Base-by-base conservation (phyloP, 2,329 filamentous ascomycete species). In the Apiospora arundinis region DNA sequence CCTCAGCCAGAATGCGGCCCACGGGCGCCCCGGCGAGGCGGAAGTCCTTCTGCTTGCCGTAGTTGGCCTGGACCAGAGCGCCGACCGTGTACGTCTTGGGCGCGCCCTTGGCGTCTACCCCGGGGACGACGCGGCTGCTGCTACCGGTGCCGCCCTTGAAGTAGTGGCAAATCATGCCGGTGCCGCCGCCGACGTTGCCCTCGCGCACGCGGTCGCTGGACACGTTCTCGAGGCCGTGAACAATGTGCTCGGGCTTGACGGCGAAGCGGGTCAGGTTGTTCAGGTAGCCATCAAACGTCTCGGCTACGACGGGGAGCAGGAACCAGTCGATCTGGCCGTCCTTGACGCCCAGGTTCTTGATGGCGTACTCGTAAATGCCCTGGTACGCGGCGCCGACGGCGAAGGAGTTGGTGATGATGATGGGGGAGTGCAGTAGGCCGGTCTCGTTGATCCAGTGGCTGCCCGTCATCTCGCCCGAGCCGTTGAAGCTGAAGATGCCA, bases 121-220 rank as follows among this genome's bases (percentile, higher is more conserved):
- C 86, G 1, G 81, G 79, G n/a, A 92, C 85, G 9, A 89, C 74
- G 32, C 91, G 85, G 67, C 86, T 90, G 74, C 87, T 87, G 0
- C 86, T 90, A 0, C 91, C 91, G 0, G 91, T 93, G 0, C 91
- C 91, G 46, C 90, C 91, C 77, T 92, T 92, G 82, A 89, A 91
- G 73, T 86, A 86, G 75, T 92, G 89, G 76, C 89, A 91, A 48
- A 89, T 85, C 89, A 92, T 92, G 18, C 90, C 90, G 0, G 90
- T 90, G n/a, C 91, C 91, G 23, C 91, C 91, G 3, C 91, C 91
- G 1, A 86, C 86, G 74, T 89, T 90, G 0, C 91, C 91, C 79
- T 93, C 91, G 1, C 81, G 80, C 0, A 92, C 89, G 0, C 82
- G 80, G 1, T 84, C 87, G 11, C 83, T 81, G 2, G 81, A 82